Conservation (phyloP, 75 land plant genomes). For the Cupressus sempervirens region DNA sequence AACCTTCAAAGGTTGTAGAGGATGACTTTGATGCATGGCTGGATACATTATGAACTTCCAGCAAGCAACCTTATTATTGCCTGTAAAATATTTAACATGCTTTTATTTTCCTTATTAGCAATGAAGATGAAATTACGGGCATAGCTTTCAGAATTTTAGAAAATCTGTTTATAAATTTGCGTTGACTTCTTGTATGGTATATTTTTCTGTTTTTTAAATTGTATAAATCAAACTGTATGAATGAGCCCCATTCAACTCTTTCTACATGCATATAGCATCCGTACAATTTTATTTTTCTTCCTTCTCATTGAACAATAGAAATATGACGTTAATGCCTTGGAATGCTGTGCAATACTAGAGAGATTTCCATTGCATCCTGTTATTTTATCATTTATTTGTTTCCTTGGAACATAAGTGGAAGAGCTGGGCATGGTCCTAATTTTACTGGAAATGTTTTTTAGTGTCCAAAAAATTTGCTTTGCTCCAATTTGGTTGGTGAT, state of each 20-base stretch:
- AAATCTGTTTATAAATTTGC: background rate
- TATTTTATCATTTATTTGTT: background rate
- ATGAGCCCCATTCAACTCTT: background rate
- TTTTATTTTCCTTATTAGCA: background rate
- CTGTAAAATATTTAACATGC: background rate
- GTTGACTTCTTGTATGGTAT: background rate
- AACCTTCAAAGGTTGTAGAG: constrained; percentile 11
- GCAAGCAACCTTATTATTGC: background rate
- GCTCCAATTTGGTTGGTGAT: background rate
- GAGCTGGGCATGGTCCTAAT: background rate
- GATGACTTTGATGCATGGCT: constrained; percentile 65
- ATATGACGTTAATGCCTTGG: background rate
- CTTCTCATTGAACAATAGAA: background rate
- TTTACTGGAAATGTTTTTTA: background rate
- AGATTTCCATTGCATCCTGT: background rate
- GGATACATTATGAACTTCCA: constrained; percentile 32
- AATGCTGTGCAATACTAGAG: background rate
- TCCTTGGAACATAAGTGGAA: background rate
- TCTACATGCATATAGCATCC: background rate
- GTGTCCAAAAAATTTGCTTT: background rate
- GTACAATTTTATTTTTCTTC: background rate
- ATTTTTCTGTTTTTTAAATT: background rate
- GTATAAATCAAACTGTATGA: background rate
- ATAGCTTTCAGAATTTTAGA: background rate
- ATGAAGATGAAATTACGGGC: background rate